Conservation (phyloP, 2,329 filamentous ascomycete genomes). For the Didymellaceae sp. region DNA sequence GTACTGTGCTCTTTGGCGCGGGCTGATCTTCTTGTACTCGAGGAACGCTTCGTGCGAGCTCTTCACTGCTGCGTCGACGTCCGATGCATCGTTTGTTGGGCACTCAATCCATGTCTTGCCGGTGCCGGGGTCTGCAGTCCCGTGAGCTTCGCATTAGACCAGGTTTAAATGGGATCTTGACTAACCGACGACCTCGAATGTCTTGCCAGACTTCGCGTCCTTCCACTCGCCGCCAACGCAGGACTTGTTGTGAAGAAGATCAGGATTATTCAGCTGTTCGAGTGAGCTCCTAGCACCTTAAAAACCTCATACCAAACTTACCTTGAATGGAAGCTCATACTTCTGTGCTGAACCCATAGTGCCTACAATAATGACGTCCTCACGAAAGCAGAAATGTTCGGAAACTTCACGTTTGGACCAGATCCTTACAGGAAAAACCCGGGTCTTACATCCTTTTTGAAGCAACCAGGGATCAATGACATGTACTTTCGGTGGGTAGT, state of each 20-base stretch:
- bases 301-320: conserved; percentile 18
- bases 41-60: conserved; percentile 67
- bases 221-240: conserved; percentile 63
- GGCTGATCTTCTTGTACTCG: conserved; percentile 65
- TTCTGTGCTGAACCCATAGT: conserved; percentile 37
- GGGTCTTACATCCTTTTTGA: conserved; percentile 1
- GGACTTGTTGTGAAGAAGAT: conserved; percentile 61
- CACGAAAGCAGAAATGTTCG: neutral
- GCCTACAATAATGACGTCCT: neutral
- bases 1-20: conserved; percentile 66
- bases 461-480: conserved; percentile 8
- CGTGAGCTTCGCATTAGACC: conserved; percentile 17
- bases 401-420: neutral
- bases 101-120: conserved; percentile 58
- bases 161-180: neutral
- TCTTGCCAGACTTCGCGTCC: conserved; percentile 62
- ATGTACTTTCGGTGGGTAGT: too few relatives aligned
- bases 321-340: conserved; percentile 54
- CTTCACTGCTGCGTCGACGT: conserved; percentile 67
- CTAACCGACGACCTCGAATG: conserved; percentile 63
- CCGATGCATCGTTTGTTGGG: conserved; percentile 59
- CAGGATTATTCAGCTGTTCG: conserved; percentile 59
- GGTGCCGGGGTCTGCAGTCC: conserved; percentile 56
- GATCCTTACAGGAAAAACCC: too few relatives aligned
- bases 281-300: conserved; percentile 4